phyloP scores from a whole-genome alignment of 345 rosid genomes.

The Raphanus sativus region DNA sequence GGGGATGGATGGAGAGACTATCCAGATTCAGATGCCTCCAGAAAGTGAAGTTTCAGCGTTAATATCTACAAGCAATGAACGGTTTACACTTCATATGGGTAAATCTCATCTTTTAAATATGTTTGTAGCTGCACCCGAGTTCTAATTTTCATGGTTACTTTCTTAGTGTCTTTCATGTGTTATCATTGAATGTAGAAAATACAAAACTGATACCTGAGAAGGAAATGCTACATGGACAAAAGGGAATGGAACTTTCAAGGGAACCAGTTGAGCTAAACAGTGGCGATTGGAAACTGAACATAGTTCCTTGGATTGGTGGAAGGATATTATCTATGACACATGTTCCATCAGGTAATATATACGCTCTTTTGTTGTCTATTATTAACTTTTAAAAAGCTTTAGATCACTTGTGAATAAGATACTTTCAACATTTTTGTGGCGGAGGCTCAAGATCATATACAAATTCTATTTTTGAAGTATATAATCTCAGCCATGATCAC shows the following conservation, averaged over 20 bases:
- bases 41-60: constrained; percentile 48
- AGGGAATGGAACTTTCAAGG: constrained; percentile 66
- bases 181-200: constrained; percentile 47
- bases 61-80: constrained; percentile 51
- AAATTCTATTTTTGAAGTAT: not conserved
- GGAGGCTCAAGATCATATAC: not conserved
- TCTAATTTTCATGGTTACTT: not conserved
- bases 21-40: constrained; percentile 63
- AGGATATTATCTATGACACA: constrained; percentile 90
- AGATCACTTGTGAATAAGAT: not conserved
- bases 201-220: constrained; percentile 58
- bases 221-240: constrained; percentile 53
- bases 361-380: not conserved
- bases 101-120: constrained; percentile 27
- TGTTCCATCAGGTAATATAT: constrained; percentile 70
- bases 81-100: constrained; percentile 59
- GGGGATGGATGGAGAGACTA: constrained; percentile 82
- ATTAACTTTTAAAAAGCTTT: not conserved
- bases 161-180: constrained; percentile 1
- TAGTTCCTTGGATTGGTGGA: constrained; percentile 96
- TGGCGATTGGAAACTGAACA: constrained; percentile 67
- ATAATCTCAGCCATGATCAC: not conserved
- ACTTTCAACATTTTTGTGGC: not conserved
- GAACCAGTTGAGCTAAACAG: constrained; percentile 63
- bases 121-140: not conserved